A percentile compares a stretch with the other conserved stretches of the same genome.
Evolutionary conservation across 2,329 filamentous ascomycete genomes (phyloP).

Genomic region (Helminthosporium solani): DNA sequence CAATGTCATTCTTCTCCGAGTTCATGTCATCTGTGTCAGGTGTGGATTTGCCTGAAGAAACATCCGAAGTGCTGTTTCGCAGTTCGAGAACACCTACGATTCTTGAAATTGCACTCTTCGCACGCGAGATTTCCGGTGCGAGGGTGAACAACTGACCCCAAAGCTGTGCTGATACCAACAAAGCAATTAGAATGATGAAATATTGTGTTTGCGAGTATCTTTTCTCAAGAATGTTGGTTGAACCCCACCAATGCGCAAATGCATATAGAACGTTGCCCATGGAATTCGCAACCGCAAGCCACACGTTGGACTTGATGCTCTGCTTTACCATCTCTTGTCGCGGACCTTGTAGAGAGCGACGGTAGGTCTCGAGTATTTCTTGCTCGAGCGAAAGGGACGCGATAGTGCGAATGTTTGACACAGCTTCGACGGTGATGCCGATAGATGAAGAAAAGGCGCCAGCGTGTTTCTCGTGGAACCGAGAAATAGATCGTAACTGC

Average conservation of each 20-base stretch:
- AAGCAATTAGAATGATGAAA: constrained; percentile 70
- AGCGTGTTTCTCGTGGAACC: constrained; percentile 57
- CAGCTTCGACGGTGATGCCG: constrained; percentile 54
- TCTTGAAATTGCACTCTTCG: constrained; percentile 69
- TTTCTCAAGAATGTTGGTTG: constrained; percentile 67
- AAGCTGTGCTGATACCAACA: constrained; percentile 71
- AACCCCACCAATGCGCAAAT: constrained; percentile 79
- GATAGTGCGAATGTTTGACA: constrained; percentile 55
- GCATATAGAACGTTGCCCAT: constrained; percentile 69
- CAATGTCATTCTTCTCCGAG: constrained; percentile 33
- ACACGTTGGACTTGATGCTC: constrained; percentile 57
- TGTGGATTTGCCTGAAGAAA: constrained; percentile 83
- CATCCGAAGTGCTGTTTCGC: constrained; percentile 17
- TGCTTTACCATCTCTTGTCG: constrained; percentile 52
- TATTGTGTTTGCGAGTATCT: constrained; percentile 68
- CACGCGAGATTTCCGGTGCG: constrained; percentile 71
- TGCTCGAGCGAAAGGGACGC: constrained; percentile 55
- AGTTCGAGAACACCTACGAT: constrained; percentile 63
- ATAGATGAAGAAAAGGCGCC: constrained; percentile 54
- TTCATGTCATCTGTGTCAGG: constrained; percentile 77
- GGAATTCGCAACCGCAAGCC: constrained; percentile 61
- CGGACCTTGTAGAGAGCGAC: constrained; percentile 48
- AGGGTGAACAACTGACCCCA: constrained; percentile 75
- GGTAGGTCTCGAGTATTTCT: constrained; percentile 49
- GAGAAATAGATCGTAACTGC: constrained; percentile 63